Evolutionary conservation across 305 asterid genomes (phyloP).

Genomic region (Fraxinus baroniana): DNA sequence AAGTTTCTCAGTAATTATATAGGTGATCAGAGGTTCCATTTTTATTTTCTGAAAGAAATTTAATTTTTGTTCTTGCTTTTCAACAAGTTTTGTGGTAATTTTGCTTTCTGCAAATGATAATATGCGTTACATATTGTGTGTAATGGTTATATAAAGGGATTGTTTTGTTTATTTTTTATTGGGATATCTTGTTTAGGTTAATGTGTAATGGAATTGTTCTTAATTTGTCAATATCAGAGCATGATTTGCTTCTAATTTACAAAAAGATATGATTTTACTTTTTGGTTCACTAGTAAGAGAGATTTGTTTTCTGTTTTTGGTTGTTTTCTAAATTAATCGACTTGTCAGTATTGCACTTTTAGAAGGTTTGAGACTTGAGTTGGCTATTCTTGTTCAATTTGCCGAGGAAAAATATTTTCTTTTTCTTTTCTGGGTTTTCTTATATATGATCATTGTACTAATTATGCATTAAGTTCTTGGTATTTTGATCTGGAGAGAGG

Average conservation of each 20-base stretch:
- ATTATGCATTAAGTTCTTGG: conserved; percentile 1
- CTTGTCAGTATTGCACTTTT: background rate
- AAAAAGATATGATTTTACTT: background rate
- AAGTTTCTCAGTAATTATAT: conserved; percentile 11
- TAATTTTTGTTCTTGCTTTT: background rate
- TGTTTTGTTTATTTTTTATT: conserved; percentile 1
- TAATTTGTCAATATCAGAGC: conserved; percentile 7
- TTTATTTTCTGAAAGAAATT: background rate
- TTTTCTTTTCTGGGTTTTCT: background rate
- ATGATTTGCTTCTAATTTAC: conserved; percentile 9
- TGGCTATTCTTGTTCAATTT: background rate
- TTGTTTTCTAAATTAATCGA: background rate
- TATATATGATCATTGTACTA: background rate
- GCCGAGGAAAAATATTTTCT: background rate
- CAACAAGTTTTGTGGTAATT: background rate
- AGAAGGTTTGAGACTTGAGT: background rate
- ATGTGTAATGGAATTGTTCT: conserved; percentile 5
- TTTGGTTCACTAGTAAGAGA: conserved; percentile 6
- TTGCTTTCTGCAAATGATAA: background rate
- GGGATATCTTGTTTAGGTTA: conserved; percentile 11
- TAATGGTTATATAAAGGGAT: conserved; percentile 14
- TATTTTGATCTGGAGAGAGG: background rate
- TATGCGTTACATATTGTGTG: conserved; percentile 16
- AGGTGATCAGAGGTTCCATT: conserved; percentile 34
- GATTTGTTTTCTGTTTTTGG: conserved; percentile 1